Base-by-base conservation (phyloP, 495 filamentous ascomycete species). In the Collariella sp. region DNA sequence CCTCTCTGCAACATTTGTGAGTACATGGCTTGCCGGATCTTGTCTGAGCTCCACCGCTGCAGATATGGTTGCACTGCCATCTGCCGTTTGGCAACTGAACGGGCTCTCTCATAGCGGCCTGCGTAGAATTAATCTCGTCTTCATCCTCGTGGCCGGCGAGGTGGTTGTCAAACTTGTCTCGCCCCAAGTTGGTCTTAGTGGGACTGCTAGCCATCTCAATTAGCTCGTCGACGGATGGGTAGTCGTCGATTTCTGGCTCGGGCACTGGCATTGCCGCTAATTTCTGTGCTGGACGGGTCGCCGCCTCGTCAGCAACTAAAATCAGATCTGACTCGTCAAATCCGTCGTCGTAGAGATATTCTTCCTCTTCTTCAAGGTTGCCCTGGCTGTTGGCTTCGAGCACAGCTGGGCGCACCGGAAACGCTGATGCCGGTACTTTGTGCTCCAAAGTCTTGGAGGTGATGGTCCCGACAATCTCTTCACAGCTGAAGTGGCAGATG, bases 1-100 rank as follows among this genome's bases (percentile, higher is more conserved):
- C 91, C 43, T 95, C 87, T n/a, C 80, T 82, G 65, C 93, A 98
- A 61, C 93, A 98, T 34, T 82, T 68, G 61, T 98, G 93, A 13
- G 61, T 69, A 56, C 73, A 76, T 18, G 47, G 58, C 31, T 63
- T 74, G 18, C 68, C 71, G 9, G 71, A 79, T 67, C 72, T 81
- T n/a, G 78, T 83, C 56, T 84, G 86, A 55, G 87, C 79, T 34
- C 83, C 88, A 64, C 89, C 73, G 10, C 59, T 63, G 54, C 77
- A 98, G 34, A 68, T 74, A 61, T 98, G 91, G 53, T 90, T 89
- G 70, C 91, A 97, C 40, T 78, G 77, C 84, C 86, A 96, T 61
- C 82, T 93, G 1, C 91, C 93, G 67, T 91, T 96, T 0, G 79
- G 70, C 52, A 94, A 79, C 56, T 75, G 79, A 11, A 72, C 59